Conservation (phyloP, 768 basidiomycete genomes). For the Agaricus subrufescens region DNA sequence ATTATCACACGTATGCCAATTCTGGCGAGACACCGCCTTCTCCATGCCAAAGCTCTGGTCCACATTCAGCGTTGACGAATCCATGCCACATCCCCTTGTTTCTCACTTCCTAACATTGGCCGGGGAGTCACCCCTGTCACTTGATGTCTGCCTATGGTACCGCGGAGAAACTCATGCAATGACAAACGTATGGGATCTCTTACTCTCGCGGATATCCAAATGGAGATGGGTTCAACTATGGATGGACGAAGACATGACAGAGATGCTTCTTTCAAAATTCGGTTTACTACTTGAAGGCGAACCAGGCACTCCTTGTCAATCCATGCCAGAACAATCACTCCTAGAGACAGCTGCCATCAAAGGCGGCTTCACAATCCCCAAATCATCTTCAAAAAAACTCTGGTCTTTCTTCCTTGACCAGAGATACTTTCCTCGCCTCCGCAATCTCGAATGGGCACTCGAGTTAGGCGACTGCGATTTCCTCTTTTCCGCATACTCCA, state of each 20-base stretch:
- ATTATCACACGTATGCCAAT: slow-evolving; percentile 5
- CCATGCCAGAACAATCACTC: not conserved
- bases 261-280: slow-evolving; percentile 1
- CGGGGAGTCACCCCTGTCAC: not conserved
- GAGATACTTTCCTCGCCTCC: not conserved
- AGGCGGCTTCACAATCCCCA: not conserved
- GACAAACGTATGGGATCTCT: not conserved
- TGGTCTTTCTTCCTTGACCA: slow-evolving; percentile 2
- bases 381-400: not conserved
- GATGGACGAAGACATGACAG: slow-evolving; percentile 2
- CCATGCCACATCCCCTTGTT: not conserved
- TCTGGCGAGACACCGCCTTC: slow-evolving; percentile 8
- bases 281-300: not conserved
- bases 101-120: slow-evolving; percentile 5
- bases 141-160: not conserved
- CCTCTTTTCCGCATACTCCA: not conserved
- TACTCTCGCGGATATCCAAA: not conserved
- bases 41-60: slow-evolving; percentile 4
- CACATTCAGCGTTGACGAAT: not conserved
- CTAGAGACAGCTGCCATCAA: not conserved
- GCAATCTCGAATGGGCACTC: not conserved
- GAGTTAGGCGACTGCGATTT: not conserved
- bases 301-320: not conserved
- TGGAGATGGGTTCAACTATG: slow-evolving; percentile 3
- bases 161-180: not conserved